Base-by-base conservation (phyloP, 2,329 filamentous ascomycete species). In the Ciborinia camelliae region DNA sequence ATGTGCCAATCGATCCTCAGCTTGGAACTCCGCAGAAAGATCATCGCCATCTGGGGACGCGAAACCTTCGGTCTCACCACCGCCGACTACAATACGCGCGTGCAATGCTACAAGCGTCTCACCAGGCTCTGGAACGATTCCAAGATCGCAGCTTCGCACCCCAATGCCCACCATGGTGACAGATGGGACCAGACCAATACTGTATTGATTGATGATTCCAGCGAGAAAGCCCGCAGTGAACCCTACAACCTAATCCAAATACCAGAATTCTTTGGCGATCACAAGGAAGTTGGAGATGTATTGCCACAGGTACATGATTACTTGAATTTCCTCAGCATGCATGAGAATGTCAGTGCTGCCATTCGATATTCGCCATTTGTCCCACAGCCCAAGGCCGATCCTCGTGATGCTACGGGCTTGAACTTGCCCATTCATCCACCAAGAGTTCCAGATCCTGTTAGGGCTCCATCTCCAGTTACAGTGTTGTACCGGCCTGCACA, bases 31-130 rank as follows among this genome's bases (percentile, higher is more conserved):
- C 80, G 79, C 39, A 65, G 76, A 0, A 76, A 80, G 30, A 81
- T 96, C 23, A 81, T 91, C 37, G 89, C 87, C 23, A 78, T 88
- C 63, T 97, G 93, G 92, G 89, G 82, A 7, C 86, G 95, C 37
- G 89, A 96, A 72, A 84, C 82, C 32, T 88, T 98, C 65, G 85
- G 85, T 26, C 83, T 99, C 4, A 82, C 83, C 0, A 48, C 70
- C 0, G 67, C 75, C 3, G 88, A 96, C 74, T 97, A 90, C 78
- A 79, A 82, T 65, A 70, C 77, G 58, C 90, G 90, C 65, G 87
- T 94, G 0, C 91, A 96, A 75, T 92, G 93, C 65, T 98, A 97
- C 82, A 99, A 99, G 80, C 85, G 90, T 45, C 82, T 99, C 3
- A 81, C 85, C 0, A 80, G 78, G 58, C 77, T 97, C 0, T 99